Evolutionary conservation across 1,284 basidiomycete genomes (phyloP), one percentile per base, ranked within the genome.

Genomic region (Entoloma clypeatum): DNA sequence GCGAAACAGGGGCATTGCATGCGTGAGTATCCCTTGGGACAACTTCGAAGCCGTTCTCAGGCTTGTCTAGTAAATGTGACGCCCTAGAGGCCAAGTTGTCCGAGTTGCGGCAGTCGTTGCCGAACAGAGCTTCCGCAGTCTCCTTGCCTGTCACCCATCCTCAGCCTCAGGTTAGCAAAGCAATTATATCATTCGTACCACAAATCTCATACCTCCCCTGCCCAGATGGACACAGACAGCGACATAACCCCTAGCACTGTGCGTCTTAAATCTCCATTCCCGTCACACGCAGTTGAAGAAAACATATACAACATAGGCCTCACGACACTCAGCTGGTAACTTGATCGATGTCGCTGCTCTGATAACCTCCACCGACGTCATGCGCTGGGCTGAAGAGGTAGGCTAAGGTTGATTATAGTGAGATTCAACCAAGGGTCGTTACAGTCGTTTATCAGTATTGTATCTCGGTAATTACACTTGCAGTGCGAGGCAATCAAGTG

Each of bases 1-100:
- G 81, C 55, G 85, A 88, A 62, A 85, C 86, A 0, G 68, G 58
- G 44, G 57, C 64, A 8, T 66, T 88, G 30, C 82, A 88, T 53
- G 60, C 66, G 85, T 86, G 59, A 43, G 77, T 62, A 23, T 35
- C 11, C 7, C 23, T 28, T 4, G 24, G 14, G 13, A 47, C 26
- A 18, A 6, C 7, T n/a, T 26, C 16, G 13, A 24, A 31, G 7
- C 29, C 33, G n/a, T n/a, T 35, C 23, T 36, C 18, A 32, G 8
- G 16, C 30, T 23, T 8, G 38, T 41, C 5, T 44, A 86, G 83
- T 22, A 82, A 81, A 71, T 86, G 85, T 48, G 76, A 85, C 49
- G 64, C 67, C 5, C 59, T 87, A n/a, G 80, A 86, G 56, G 66
- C 67, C 7, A 79, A 74, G 46, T 64, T 87, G 4, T 64, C 65